Conservation (phyloP, 2,329 filamentous ascomycete genomes). For the Emericellopsis cladophorae region DNA sequence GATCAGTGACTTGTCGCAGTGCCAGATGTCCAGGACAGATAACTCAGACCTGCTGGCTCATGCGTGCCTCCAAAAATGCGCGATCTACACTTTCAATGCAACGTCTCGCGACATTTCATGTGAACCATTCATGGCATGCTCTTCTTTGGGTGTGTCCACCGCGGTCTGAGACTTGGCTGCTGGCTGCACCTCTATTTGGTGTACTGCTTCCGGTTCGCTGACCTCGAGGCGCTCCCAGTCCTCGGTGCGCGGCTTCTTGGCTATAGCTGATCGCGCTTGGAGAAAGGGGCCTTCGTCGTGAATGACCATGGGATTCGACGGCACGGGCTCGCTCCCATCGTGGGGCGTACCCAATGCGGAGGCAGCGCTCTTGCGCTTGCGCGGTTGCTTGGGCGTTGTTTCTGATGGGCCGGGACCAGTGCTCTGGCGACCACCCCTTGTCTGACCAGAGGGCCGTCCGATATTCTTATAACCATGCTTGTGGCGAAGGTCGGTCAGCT, state of each 20-base stretch:
- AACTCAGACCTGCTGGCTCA: no score
- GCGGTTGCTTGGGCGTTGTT: conserved; percentile 3
- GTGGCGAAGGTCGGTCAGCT: conserved; percentile 32
- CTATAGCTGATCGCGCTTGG: not conserved
- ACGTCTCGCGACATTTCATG: no score
- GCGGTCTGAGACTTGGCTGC: no score
- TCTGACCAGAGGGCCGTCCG: conserved; percentile 38
- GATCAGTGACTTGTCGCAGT: no score
- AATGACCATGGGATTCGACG: conserved; percentile 3
- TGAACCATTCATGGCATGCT: no score
- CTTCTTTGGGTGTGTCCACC: no score
- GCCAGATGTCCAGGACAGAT: no score
- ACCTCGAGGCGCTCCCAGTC: no score
- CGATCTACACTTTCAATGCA: no score
- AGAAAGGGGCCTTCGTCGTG: conserved; percentile 1
- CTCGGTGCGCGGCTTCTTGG: not conserved
- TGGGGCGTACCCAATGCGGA: not conserved
- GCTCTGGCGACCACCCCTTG: conserved; percentile 9
- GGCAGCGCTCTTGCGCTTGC: conserved; percentile 18
- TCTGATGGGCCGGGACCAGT: not conserved
- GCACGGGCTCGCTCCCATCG: conserved; percentile 2
- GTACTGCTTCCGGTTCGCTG: no score
- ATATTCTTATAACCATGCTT: conserved; percentile 46
- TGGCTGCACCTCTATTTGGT: no score
- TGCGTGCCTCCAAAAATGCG: no score